Evolutionary conservation across 768 basidiomycete species (phyloP), one percentile per base, ranked within the genome.

Genomic region (Podaxis rugospora): DNA sequence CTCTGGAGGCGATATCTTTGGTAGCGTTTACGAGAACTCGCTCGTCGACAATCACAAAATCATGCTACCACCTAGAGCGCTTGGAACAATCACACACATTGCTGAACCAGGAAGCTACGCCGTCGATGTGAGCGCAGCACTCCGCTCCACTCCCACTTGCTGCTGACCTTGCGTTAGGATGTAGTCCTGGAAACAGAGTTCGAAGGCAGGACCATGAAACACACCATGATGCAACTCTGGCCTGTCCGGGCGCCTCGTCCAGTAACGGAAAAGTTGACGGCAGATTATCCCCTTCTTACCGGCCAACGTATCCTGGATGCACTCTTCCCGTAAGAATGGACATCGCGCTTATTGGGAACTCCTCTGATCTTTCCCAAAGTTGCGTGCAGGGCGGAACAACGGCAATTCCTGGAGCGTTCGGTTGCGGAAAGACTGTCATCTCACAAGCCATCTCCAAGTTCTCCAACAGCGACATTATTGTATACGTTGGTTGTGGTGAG

Each of bases 401-500:
- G 1, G 93, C 94, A 62, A 99, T 98, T 76, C 97, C 97, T 23
- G 97, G 97, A 65, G 97, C 97, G 66, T 99, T 99, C 74, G 97
- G 97, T 69, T 98, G 95, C 69, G 94, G 94, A 68, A 97, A 97
- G 81, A 98, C 96, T 28, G 97, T 99, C 68, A 99, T 99, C 69
- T 98, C 95, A 27, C 92, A 98, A 77, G 96, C 96, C 18, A 79
- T 98, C 65, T 98, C 96, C 61, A 99, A 99, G 74, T 99, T 86
- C 76, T 99, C 97, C 27, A 99, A 99, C 80, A 97, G 95, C 66
- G 96, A 98, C 73, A 98, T 98, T 68, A 98, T 99, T 71, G 87
- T 99, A 66, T 99, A 99, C 71, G 97, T 99, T 67, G 97, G 97
- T 25, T 98, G 97, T 71, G 97, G 96, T 63, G 97, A 99, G 75